Base-by-base conservation (phyloP, 352 stramenopile species). In the Globisporangium heterothallicum region DNA sequence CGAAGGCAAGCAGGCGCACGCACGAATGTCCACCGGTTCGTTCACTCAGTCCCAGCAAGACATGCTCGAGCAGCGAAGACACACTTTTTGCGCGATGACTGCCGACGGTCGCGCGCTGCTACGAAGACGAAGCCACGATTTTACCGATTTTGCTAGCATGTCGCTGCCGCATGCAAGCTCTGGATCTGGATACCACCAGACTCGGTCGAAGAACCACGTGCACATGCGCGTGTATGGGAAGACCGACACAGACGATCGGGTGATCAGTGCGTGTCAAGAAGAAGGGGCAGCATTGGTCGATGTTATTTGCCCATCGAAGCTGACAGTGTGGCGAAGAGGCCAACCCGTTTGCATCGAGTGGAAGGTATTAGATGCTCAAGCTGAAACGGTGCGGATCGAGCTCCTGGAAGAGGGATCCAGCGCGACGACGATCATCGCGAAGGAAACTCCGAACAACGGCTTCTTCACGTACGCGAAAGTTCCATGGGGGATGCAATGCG, bases 401-500 rank as follows among this genome's bases (percentile, higher is more conserved):
- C 63, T 94, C 19, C 53, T 88, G 25, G 71, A 89, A 46, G 61
- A 78, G 24, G 80, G 80, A 2, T 79, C 74, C 21, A 70, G 57
- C 13, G 83, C 78, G 7, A 86, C 74, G 14, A 94, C 83, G 7
- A 59, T 80, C 19, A 84, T 94, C 42, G 66, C 76, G 2, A 61
- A 53, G 14, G 59, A 72, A 8, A 69, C 77, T 10, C 64, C 77
- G n/a, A 94, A 94, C 67, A 71, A 66, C 16, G 83, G 83, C 36
- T 71, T 61, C 6, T 94, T 88, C 50, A 71, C 63, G 18, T 90
- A 92, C 56, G 62, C 58, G 35, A 82, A 79, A 44, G 83, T 94
- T 41, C 83, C 80, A n/a, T 94, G 83, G 83, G 83, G 83, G 38
- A 89, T 94, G 74, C 69, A 79, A 29, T 76, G 64, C 44, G 83